A percentile compares a stretch with the other conserved stretches of the same genome.
Evolutionary conservation across 306 rosid genomes (phyloP).

Genomic region (Prunus dulcis): DNA sequence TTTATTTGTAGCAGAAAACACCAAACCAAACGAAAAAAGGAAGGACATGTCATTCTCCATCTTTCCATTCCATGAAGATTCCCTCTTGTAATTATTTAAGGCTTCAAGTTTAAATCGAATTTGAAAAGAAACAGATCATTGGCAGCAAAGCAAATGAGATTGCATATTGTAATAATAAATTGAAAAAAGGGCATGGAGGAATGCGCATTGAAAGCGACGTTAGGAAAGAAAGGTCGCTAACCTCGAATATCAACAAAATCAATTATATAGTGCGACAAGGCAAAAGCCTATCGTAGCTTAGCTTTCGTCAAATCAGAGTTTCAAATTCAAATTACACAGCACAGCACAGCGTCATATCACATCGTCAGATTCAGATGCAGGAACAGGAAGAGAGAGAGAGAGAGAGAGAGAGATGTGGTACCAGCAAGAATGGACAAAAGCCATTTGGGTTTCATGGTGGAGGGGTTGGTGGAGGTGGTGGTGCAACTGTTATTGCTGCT

Average conservation of each 20-base stretch:
- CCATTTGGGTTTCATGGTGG: conserved; percentile 36
- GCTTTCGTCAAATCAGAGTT: not conserved
- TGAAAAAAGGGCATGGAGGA: conserved; percentile 7
- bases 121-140: too few species aligned
- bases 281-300: not conserved
- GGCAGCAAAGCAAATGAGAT: too few species aligned
- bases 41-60: not conserved
- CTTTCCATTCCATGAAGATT: not conserved
- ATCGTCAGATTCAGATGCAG: conserved; percentile 21
- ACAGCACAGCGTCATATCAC: not conserved
- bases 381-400: not conserved
- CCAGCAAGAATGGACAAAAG: conserved; percentile 52
- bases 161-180: too few species aligned
- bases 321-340: conserved; percentile 19
- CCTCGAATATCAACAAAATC: conserved; percentile 42
- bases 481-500: conserved; percentile 18
- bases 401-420: conserved; percentile 20
- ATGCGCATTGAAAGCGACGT: conserved; percentile 16
- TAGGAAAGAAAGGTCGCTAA: conserved; percentile 37
- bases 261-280: conserved; percentile 30
- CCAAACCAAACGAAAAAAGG: not conserved
- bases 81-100: not conserved
- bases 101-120: too few species aligned
- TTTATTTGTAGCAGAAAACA: not conserved
- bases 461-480: not conserved